Base-by-base conservation (phyloP, 208 protist species). In the Trypanosoma melophagium region DNA sequence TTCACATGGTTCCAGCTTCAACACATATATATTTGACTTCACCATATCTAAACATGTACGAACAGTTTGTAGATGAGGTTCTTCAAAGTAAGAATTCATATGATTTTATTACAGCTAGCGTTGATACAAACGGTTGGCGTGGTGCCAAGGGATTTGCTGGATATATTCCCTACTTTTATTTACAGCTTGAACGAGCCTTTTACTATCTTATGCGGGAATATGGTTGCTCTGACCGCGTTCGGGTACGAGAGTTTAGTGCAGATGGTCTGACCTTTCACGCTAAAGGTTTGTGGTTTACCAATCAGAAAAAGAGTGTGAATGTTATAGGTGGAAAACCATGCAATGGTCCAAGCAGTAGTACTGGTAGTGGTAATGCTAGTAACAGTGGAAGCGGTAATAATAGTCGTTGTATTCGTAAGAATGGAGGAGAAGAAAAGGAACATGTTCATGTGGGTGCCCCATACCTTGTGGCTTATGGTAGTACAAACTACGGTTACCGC, bases 401-500 rank as follows among this genome's bases (percentile, higher is more conserved):
- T 56, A 35, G n/a, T 56, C 16, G 9, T 21, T 57, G 28, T 55
- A 7, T 66, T 17, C 7, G 24, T 35, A 24, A 59, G 38, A 0
- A 31, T 25, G 21, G 21, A 2, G 40, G 28, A 55, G 21, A 24
- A n/a, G 45, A 24, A 24, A 57, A 65, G 8, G 38, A 54, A 3
- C 35, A 38, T 17, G 54, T 4, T n/a, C 17, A 22, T 47, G 21
- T 74, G 8, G 35, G 45, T 16, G 56, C 74, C n/a, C 85, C 83
- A 31, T 88, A 88, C 62, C 64, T 91, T n/a, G 85, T 90, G 12
- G 76, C 86, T 7, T 88, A 93, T 74, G 89, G 92, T 61, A 94
- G 88, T 77, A 93, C 86, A 53, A 96, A 96, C 79, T 93, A 93
- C 52, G 89, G 92, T 10, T 82, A 88, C 66, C 92, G 92, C 53